Evolutionary conservation across 2,329 filamentous ascomycete species (phyloP).

Genomic region (Paracorniculantispora psalliotae): DNA sequence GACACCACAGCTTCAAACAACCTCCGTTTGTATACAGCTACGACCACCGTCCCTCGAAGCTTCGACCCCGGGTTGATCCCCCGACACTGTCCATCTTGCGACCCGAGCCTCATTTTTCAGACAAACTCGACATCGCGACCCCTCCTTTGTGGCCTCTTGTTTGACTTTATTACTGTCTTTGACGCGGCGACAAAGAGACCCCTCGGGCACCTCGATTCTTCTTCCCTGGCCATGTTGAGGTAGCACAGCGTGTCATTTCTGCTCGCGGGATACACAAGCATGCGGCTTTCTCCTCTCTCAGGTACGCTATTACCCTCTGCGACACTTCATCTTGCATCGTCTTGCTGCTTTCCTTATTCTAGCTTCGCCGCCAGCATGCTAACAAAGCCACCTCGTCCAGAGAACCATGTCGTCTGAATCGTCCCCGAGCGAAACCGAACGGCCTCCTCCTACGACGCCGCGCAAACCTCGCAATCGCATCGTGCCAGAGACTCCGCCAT

Average conservation of each 20-base stretch:
- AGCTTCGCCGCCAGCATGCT: neutral
- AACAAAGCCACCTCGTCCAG: neutral
- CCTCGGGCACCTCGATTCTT: neutral
- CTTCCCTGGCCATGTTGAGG: conserved; percentile 7
- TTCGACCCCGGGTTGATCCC: neutral
- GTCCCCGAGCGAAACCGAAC: conserved; percentile 10
- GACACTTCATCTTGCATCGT: neutral
- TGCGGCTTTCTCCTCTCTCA: conserved; percentile 5
- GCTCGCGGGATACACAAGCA: conserved; percentile 12
- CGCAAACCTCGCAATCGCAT: conserved; percentile 5
- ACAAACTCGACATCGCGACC: neutral
- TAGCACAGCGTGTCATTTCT: conserved; percentile 7
- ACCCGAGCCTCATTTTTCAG: neutral
- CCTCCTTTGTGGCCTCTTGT: neutral
- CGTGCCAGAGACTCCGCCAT: conserved; percentile 12
- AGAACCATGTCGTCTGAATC: conserved; percentile 13
- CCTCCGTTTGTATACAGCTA: conserved; percentile 11
- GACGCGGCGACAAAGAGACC: neutral
- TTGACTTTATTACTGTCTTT: neutral
- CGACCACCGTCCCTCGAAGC: neutral
- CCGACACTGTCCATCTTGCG: conserved; percentile 3
- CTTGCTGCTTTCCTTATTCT: neutral
- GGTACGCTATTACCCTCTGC: neutral
- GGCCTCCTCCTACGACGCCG: conserved; percentile 10
- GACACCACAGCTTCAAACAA: neutral